Base-by-base conservation (phyloP, 306 rosid genomes). In the Pterocarpus santalinus region DNA sequence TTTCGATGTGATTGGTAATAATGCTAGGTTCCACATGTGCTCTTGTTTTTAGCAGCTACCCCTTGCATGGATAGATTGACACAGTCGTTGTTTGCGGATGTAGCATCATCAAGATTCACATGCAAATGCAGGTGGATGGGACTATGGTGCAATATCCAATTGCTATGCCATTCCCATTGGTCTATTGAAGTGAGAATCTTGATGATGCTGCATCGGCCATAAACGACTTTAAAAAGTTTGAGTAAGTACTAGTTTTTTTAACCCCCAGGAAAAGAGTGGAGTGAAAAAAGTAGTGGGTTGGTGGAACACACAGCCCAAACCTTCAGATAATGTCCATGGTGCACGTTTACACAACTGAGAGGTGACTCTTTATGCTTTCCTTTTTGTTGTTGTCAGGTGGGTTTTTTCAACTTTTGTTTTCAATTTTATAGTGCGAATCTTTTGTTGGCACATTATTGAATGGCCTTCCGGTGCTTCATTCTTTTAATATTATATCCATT, bases 171-270 rank as follows among this genome's bases (percentile, higher is more conserved):
- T 22, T 22, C 28, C 28, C 28, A 22, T 22, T 22, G 28, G 28
- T 22, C 28, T 22, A 22, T 22, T 22, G 78, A 75, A 77, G 51
- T 93, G 98, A 91, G 99, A 95, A 93, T 95, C 99, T 95, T 93
- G 99, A 95, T 95, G 99, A 95, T 95, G 99, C 98, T 93, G 97
- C 99, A 93, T 91, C 96, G 58, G 97, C 97, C 89, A 90, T 89
- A 75, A 87, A 91, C 87, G 91, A 80, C 97, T 91, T 69, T 75
- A 70, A 56, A 83, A 78, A 78, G 64, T 53, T 67, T 57, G 5
- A 33, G 8, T 16, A 5, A 43, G 62, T 78, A 47, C 55, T 68
- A 14, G 64, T 52, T 22, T 22, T 22, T 80, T 5, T 34, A 57
- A 17, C 30, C 69, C 69, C 4, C 30, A 49, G 8, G 7, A 16